Conservation (phyloP, 108 stramenopile species). For the Hondaea fermentalgiana region DNA sequence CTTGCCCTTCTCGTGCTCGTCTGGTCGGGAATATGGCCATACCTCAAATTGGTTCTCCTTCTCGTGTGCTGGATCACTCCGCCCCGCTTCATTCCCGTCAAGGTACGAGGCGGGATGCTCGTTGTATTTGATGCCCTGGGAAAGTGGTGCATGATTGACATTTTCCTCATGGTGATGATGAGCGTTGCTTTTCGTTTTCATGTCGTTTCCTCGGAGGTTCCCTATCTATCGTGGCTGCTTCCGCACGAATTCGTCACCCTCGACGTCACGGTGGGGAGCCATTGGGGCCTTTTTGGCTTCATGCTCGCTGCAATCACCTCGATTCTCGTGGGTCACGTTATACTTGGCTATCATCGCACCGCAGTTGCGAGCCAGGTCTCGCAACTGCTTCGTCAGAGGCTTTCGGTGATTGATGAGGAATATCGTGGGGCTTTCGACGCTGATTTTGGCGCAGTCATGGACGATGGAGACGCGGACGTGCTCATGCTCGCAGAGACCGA, state of each 20-base stretch:
- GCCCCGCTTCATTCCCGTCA: background rate
- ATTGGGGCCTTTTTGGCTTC: conserved; percentile 72
- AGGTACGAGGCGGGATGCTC: conserved; percentile 58
- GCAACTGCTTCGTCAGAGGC: background rate
- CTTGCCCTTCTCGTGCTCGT: conserved; percentile 67
- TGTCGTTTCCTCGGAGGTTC: conserved; percentile 45
- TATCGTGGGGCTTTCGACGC: background rate
- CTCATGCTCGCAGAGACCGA: background rate
- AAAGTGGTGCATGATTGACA: conserved; percentile 81
- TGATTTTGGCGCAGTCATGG: background rate
- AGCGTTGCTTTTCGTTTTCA: conserved; percentile 78
- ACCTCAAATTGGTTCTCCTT: conserved; percentile 69
- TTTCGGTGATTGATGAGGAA: background rate
- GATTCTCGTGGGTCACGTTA: conserved; percentile 62
- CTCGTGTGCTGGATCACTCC: conserved; percentile 58
- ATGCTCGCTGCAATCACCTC: conserved; percentile 70
- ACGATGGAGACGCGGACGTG: background rate
- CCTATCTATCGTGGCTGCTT: conserved; percentile 61
- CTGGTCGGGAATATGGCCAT: conserved; percentile 84
- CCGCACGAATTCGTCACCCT: conserved; percentile 31
- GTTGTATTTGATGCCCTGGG: conserved; percentile 68
- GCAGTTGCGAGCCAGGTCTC: background rate
- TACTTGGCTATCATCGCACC: conserved; percentile 66
- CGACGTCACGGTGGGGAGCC: background rate
- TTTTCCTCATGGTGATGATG: conserved; percentile 76